Evolutionary conservation across 192 early-diverging fungal species (phyloP).

Genomic region (Coemansia furcata): DNA sequence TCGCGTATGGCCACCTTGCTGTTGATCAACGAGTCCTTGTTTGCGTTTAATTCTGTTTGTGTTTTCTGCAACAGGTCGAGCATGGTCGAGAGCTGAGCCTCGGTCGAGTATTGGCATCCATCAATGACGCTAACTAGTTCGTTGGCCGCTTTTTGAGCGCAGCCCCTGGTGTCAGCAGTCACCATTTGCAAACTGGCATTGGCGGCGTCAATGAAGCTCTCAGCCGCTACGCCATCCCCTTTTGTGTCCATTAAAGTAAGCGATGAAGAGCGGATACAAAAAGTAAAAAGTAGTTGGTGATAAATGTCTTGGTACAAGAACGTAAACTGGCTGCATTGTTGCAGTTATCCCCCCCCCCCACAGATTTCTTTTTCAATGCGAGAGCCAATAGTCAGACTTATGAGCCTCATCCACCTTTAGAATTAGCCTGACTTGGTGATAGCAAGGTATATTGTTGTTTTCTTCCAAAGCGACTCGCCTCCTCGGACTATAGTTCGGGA

Average conservation of each 20-base stretch:
- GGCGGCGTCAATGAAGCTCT: conserved; percentile 10
- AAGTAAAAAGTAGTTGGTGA: background rate
- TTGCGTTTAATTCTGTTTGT: background rate
- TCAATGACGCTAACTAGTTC: conserved; percentile 12
- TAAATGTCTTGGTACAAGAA: background rate
- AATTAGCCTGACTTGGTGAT: background rate
- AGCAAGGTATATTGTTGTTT: too few species aligned
- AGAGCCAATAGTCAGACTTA: too few species aligned
- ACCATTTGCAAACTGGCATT: conserved; percentile 3
- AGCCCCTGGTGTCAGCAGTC: background rate
- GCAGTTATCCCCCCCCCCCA: too few species aligned
- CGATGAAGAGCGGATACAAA: background rate
- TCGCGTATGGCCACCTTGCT: background rate
- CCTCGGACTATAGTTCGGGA: too few species aligned
- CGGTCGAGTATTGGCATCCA: conserved; percentile 5
- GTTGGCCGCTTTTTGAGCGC: conserved; percentile 4
- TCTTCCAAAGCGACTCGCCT: too few species aligned
- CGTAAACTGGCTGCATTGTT: too few species aligned
- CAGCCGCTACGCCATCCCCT: background rate
- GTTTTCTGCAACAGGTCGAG: background rate
- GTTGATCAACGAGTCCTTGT: background rate
- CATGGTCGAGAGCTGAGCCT: background rate
- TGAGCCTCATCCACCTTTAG: too few species aligned
- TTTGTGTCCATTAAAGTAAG: background rate
- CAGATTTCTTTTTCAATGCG: too few species aligned